Base-by-base conservation (phyloP, 441 rosid genomes). In the Sinapis alba region DNA sequence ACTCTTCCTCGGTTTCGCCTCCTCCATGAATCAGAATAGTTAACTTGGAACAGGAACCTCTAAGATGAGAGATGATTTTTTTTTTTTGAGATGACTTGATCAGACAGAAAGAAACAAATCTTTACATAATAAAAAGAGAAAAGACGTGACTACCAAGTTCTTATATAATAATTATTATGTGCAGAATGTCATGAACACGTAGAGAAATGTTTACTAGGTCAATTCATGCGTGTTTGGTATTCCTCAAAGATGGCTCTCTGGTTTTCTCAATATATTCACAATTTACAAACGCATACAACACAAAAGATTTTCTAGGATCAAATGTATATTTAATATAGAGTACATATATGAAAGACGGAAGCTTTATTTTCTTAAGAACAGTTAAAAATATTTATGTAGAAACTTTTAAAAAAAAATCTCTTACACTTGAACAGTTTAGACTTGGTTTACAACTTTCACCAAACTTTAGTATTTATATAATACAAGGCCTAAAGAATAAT, bases 131-230 rank as follows among this genome's bases (percentile, higher is more conserved):
- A 47, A 20, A 54, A 54, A 62, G 16, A 57, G 8, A 30, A 76
- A 76, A 65, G 76, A 77, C 80, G 80, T 77, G 80, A 50, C 53
- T 32, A 71, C 76, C 47, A 58, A 71, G 32, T 51, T 10, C 67
- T 5, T 50, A 30, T 77, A 65, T 65, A 77, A 65, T 47, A n/a
- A 28, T 16, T 18, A 61, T 9, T 15, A 30, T 56, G 16, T 16
- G 32, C 7, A 23, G 34, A 34, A 41, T 64, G 66, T 65, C 68
- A 50, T 59, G 27, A 65, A 65, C 67, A 65, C 72, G 56, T 77
- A 64, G 24, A 58, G 10, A 9, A 74, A 8, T 11, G 30, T 47
- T 70, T 56, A 71, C 56, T 23, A 15, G 76, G 80, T 77, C 76
- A 76, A 76, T 28, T 70, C 75, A 56, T 62, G 60, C 61, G 61